A percentile compares a stretch with the other conserved stretches of the same genome.
Conservation (phyloP, 2,329 filamentous ascomycete species). For the Purpureocillium takamizusanense region DNA sequence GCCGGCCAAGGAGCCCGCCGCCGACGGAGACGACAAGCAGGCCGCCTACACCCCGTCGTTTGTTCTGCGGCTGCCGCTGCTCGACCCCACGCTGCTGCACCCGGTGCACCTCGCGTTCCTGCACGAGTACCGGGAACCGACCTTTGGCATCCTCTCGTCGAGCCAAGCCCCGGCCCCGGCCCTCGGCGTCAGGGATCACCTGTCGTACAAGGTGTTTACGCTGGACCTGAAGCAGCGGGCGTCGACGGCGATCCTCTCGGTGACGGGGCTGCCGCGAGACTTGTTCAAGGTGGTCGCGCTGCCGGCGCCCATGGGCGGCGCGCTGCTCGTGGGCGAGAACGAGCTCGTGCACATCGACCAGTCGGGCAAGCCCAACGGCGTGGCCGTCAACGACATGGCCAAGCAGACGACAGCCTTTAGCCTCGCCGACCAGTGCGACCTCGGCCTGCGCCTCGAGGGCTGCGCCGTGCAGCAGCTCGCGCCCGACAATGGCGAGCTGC, state of each 20-base stretch:
- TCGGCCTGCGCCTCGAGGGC: slow-evolving; percentile 72
- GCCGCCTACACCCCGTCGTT: slow-evolving; percentile 84
- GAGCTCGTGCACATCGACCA: slow-evolving; percentile 94
- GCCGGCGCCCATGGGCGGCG: slow-evolving; percentile 79
- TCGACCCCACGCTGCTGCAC: slow-evolving; percentile 81
- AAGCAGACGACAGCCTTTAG: slow-evolving; percentile 75
- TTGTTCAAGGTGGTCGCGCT: slow-evolving; percentile 75
- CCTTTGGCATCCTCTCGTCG: slow-evolving; percentile 87
- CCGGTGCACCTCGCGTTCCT: slow-evolving; percentile 89
- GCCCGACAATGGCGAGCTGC: slow-evolving; percentile 67
- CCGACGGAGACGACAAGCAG: slow-evolving; percentile 25
- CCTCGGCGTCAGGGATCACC: slow-evolving; percentile 73
- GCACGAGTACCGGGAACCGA: slow-evolving; percentile 94
- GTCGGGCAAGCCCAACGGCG: slow-evolving; percentile 84
- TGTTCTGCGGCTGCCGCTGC: slow-evolving; percentile 78
- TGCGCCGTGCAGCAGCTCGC: slow-evolving; percentile 71
- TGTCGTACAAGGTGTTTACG: slow-evolving; percentile 91
- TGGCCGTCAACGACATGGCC: slow-evolving; percentile 87
- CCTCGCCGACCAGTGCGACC: slow-evolving; percentile 75
- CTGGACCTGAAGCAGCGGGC: slow-evolving; percentile 88
- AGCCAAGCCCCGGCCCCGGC: slow-evolving; percentile 64
- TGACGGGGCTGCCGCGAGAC: slow-evolving; percentile 78
- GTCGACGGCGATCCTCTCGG: slow-evolving; percentile 85
- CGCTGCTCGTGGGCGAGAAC: slow-evolving; percentile 77
- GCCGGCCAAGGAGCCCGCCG: slow-evolving; percentile 36